Conservation (phyloP, 2,329 filamentous ascomycete species). For the Diplodia corticola region DNA sequence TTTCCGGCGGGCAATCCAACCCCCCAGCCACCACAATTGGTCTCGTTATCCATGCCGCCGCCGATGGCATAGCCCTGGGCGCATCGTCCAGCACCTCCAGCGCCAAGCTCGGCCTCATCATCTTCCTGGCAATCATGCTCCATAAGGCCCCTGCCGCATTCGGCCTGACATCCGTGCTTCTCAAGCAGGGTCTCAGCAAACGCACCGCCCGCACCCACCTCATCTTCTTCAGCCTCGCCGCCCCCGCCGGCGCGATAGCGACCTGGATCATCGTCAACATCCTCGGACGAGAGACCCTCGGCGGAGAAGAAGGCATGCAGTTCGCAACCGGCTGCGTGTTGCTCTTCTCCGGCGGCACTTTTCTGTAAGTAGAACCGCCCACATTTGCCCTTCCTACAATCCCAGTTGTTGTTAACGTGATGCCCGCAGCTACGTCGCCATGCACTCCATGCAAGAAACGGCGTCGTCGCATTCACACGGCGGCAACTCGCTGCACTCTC, state of each 20-base stretch:
- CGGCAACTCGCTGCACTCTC: constrained; percentile 31
- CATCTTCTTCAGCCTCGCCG: constrained; percentile 86
- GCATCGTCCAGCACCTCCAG: constrained; percentile 69
- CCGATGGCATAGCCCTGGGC: constrained; percentile 93
- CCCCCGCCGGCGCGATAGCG: constrained; percentile 77
- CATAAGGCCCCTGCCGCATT: constrained; percentile 97
- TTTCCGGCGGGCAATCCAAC: constrained; percentile 37
- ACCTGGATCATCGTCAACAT: constrained; percentile 81
- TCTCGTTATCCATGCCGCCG: constrained; percentile 92
- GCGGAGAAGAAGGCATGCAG: constrained; percentile 62
- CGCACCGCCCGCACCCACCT: constrained; percentile 81
- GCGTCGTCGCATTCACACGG: constrained; percentile 34
- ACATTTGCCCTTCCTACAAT: background rate
- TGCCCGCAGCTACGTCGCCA: constrained; percentile 77
- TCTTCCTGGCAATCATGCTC: constrained; percentile 95
- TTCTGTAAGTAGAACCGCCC: constrained; percentile 66
- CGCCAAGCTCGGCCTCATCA: constrained; percentile 74
- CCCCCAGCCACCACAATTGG: constrained; percentile 69
- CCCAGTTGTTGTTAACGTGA: too few relatives aligned
- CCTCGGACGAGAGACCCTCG: constrained; percentile 62
- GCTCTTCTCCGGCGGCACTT: constrained; percentile 94
- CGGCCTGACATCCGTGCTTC: constrained; percentile 82
- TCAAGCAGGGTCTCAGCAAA: constrained; percentile 90
- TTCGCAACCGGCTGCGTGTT: constrained; percentile 93
- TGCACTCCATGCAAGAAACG: constrained; percentile 95